phyloP scores from a whole-genome alignment of 176 grass and related monocot genomes.

The Lolium rigidum region DNA sequence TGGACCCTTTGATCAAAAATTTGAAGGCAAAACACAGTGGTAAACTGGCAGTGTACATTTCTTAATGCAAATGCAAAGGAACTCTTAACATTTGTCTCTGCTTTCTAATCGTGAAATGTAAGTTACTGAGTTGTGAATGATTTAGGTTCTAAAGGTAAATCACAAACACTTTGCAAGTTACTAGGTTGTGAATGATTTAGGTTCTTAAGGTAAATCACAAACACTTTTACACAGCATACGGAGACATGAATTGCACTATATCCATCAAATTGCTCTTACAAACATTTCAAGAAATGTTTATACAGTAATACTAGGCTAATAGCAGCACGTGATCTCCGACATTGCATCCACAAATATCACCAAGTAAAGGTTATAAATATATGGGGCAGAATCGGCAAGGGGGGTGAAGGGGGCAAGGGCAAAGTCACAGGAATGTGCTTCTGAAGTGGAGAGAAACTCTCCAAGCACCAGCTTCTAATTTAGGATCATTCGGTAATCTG shows the following conservation, averaged over 20 bases:
- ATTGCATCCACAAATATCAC: conserved; percentile 13
- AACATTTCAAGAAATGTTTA: not conserved
- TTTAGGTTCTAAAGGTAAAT: not conserved
- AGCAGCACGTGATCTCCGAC: conserved; percentile 9
- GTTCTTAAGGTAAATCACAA: not conserved
- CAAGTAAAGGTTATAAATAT: not conserved
- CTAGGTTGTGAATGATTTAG: not conserved
- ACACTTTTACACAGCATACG: not conserved
- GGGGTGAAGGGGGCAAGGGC: not conserved
- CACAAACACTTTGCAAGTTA: not conserved
- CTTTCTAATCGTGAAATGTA: not conserved
- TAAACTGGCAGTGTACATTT: not conserved
- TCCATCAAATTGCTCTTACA: conserved; percentile 22
- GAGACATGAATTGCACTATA: not conserved
- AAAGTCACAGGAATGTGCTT: conserved; percentile 3
- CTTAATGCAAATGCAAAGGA: not conserved
- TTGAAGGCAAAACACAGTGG: not conserved
- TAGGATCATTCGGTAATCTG: not conserved
- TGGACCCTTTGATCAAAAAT: not conserved
- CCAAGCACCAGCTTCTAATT: not conserved
- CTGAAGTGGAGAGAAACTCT: not conserved
- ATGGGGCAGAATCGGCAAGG: not conserved
- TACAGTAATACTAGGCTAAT: not conserved
- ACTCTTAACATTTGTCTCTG: not conserved
- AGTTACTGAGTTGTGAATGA: not conserved